Base-by-base conservation (phyloP, 2,329 filamentous ascomycete species). In the Immersiporthe knoxdaviesiana region DNA sequence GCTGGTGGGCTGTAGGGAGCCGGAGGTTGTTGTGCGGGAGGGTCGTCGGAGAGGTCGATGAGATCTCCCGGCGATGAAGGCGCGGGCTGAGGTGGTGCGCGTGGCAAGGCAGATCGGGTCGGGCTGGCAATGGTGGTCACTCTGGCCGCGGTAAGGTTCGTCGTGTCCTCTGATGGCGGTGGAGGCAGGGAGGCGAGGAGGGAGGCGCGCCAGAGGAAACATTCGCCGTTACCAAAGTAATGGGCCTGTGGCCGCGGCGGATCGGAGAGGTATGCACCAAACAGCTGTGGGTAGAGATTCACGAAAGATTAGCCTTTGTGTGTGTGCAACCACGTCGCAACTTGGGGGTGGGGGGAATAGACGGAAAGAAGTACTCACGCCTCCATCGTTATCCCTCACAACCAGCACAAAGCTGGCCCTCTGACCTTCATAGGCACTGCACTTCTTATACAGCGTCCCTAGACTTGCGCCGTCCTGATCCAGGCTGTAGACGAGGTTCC, bases 201-300 rank as follows among this genome's bases (percentile, higher is more conserved):
- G 59, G 89, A 89, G 0, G 92, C 91, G 62, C 92, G 88, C 93
- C 93, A 97, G 72, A 97, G 87, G 79, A 97, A 99, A 80, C 95
- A 98, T 80, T 99, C 96, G 75, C 96, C 96, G 16, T 93, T 97
- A 75, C 96, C 96, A 79, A 92, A 99, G 83, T 97, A 99, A 72
- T 94, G 92, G 2, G 93, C 82, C 1, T 89, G 84, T 0, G 93
- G 92, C 74, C 91, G 92, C 14, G 95, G 94, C 64, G 92, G 85
- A 78, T 99, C 95, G 65, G 93, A 97, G 66, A 98, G 88, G 79
- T 98, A 98, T 66, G 94, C 94, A 76, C 96, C 96, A 78, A 99
- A 99, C 56, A 93, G 87, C 87, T 91, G 72, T 3, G 24, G 21
- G 24, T 0, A 47, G 32, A 4, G 35, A 8, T 4, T 35, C 8